Evolutionary conservation across 2,329 filamentous ascomycete species (phyloP), one percentile per base, ranked within the genome.

Genomic region (Beauveria rudraprayagi): DNA sequence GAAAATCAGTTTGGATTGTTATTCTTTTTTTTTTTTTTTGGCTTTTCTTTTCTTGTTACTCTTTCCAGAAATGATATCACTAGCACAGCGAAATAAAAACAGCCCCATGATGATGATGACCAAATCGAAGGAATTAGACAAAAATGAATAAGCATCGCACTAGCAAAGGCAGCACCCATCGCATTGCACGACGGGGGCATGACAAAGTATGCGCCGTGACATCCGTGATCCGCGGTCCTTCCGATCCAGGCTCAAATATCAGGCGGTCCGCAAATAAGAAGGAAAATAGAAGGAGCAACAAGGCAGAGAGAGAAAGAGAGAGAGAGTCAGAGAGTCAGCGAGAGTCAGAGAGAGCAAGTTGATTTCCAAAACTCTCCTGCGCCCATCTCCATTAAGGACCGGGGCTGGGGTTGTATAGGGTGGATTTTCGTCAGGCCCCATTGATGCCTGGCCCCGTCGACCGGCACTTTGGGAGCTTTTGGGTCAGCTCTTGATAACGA

Each of bases 231-330:
- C 28, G 44, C 55, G 44, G 44, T 5, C 30, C 28, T 14, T 22
- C 55, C 55, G 55, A 57, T 57, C 44, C 43, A 48, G 51, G 55
- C 55, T 48, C 19, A 57, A 50, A 14, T 48, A 10, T 57, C 55
- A 57, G 55, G 55, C 43, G 28, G 28, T 5, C 16, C 19, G 17
- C 43, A 30, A 30, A 30, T 30, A 57, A 7, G 19, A 48, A 40
- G n/a, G 5, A 11, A 5, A 24, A 57, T 17, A 16, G 19, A 37
- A 41, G 19, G 30, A 28, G 24, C 51, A 53, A 9, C 6, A 24
- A 16, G 41, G 50, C 44, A 19, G 7, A 47, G n/a, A 46, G 43
- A 50, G 7, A 47, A 7, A 46, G 43, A 50, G 37, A 2, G 37
- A 16, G 26, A 22, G 22, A 22, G 22, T 22, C 22, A 22, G 22